phyloP scores from a whole-genome alignment of 768 basidiomycete genomes.

The Termitomyces sp. region DNA sequence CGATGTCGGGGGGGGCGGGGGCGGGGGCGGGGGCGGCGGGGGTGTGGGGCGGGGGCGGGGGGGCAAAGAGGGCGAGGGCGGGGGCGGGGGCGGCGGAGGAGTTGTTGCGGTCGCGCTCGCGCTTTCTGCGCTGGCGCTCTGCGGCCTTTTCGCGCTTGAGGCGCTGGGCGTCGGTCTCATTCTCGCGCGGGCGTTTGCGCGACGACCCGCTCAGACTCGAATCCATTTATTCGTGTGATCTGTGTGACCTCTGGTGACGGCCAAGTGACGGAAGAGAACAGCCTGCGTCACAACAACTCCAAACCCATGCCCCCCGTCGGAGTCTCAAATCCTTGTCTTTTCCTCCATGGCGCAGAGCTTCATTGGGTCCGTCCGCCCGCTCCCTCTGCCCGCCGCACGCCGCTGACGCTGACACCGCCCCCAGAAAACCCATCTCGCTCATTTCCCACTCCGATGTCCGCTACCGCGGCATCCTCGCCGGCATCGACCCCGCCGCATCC shows the following conservation, averaged over 20 bases:
- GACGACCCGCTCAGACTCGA: conserved; percentile 19
- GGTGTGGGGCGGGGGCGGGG: neutral
- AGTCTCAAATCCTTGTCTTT: neutral
- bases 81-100: conserved; percentile 13
- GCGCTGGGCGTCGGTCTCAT: conserved; percentile 68
- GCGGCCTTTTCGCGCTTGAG: conserved; percentile 84
- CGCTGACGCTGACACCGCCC: neutral
- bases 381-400: too few species aligned
- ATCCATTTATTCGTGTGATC: conserved; percentile 6
- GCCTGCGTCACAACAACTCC: conserved; percentile 26
- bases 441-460: conserved; percentile 63
- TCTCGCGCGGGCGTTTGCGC: conserved; percentile 58
- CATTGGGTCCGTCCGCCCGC: conserved; percentile 48
- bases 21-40: conserved; percentile 22
- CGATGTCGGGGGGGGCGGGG: neutral
- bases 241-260: conserved; percentile 41
- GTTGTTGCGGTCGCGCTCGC: conserved; percentile 56
- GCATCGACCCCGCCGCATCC: conserved; percentile 79
- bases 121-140: conserved; percentile 77
- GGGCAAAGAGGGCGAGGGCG: conserved; percentile 19
- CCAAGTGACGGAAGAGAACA: conserved; percentile 37
- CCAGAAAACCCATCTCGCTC: conserved; percentile 82
- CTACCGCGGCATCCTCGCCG: conserved; percentile 82
- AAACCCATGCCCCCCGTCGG: neutral
- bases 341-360: conserved; percentile 67